These are phyloP conservation scores for Saccharata proteae DNA, from an alignment of 2,329 filamentous ascomycete species.

Conservation along the genomic window DNA sequence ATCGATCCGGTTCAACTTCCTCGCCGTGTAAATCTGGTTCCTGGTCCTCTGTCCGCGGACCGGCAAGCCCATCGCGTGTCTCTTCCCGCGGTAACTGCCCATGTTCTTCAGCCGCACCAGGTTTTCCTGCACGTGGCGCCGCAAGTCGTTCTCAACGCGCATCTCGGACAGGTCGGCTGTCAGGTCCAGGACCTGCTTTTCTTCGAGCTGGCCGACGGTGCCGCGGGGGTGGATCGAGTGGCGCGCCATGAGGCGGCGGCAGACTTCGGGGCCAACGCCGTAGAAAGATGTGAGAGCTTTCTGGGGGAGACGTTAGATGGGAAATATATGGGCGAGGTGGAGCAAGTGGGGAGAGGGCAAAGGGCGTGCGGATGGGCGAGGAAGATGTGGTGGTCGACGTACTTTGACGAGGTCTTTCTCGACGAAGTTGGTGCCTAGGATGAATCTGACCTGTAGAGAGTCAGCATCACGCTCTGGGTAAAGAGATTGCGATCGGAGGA, in stretches of 20 bases:
- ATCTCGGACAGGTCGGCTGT: conserved; percentile 78
- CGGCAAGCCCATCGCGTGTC: conserved; percentile 87
- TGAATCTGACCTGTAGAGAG: no score
- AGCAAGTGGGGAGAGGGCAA: neutral
- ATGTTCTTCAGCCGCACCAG: conserved; percentile 81
- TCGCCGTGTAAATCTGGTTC: no score
- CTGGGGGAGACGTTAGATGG: conserved; percentile 24
- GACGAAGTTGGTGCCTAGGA: conserved; percentile 75
- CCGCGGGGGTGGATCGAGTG: conserved; percentile 78
- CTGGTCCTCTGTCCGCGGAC: conserved; percentile 84
- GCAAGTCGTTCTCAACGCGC: conserved; percentile 86
- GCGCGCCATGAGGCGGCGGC: conserved; percentile 70
- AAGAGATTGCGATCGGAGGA: neutral
- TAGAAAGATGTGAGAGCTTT: conserved; percentile 77
- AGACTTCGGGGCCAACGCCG: conserved; percentile 60
- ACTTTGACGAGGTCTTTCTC: conserved; percentile 77
- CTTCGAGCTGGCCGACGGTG: conserved; percentile 61
- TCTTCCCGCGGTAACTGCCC: conserved; percentile 73
- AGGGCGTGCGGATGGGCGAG: conserved; percentile 4
- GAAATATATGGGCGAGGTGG: conserved; percentile 8
- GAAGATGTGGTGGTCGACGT: conserved; percentile 21
- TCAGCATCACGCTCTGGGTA: no score
- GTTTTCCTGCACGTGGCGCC: conserved; percentile 67
- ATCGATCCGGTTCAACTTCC: no score
- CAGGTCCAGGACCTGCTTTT: conserved; percentile 67